These are phyloP conservation scores for Tetracladium marchalianum DNA, from an alignment of 495 filamentous ascomycete species.

Conservation along the genomic window DNA sequence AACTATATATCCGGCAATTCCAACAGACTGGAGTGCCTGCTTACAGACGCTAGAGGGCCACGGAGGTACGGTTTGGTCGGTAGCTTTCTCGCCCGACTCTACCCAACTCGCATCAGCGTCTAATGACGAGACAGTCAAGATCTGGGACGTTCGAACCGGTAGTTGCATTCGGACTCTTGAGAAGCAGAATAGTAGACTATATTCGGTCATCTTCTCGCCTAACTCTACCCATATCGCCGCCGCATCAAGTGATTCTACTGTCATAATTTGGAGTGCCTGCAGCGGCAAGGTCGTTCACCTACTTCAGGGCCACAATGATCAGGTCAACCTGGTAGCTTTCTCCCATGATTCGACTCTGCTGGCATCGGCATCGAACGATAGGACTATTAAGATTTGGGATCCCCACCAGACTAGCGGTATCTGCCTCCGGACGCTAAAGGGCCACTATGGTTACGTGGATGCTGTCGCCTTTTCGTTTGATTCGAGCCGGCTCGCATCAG, in stretches of 20 bases:
- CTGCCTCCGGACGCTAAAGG: conserved; percentile 18
- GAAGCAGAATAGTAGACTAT: neutral
- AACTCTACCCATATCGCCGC: neutral
- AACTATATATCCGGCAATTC: neutral
- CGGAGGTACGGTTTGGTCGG: neutral
- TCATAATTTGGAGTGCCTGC: conserved; percentile 1
- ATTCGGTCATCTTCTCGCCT: conserved; percentile 5
- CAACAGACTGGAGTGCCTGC: conserved; percentile 1
- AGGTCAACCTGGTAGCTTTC: conserved; percentile 24
- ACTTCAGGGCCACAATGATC: conserved; percentile 17
- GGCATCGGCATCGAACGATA: neutral
- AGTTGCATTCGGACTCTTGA: conserved; percentile 1
- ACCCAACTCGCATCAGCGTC: conserved; percentile 9
- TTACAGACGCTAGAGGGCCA: conserved; percentile 15
- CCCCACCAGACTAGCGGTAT: neutral
- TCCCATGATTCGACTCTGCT: conserved; percentile 22
- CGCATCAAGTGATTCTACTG: neutral
- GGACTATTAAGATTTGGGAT: conserved; percentile 23
- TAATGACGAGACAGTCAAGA: conserved; percentile 8
- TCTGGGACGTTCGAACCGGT: conserved; percentile 20
- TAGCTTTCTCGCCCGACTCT: conserved; percentile 9
- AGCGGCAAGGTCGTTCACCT: neutral
- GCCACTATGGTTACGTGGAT: conserved; percentile 16
- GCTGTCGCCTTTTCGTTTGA: conserved; percentile 27
- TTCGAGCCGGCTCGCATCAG: neutral